A percentile compares a stretch with the other conserved stretches of the same genome.
phyloP scores from a whole-genome alignment of 2,329 filamentous ascomycete species.

The Colletotrichum sp. region DNA sequence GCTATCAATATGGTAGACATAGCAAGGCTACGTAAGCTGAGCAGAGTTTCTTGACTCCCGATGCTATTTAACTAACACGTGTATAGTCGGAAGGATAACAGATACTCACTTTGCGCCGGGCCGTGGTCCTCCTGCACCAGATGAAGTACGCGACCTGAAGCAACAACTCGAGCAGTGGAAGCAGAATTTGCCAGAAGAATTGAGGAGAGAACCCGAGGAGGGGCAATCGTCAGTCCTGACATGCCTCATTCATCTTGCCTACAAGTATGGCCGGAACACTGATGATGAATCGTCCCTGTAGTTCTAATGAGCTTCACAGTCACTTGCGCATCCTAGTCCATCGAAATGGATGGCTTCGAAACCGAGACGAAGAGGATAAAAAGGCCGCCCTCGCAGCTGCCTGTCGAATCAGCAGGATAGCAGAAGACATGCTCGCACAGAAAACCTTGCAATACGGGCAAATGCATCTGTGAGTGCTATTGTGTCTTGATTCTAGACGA shows the following conservation, averaged over 20 bases:
- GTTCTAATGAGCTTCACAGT: conserved; percentile 16
- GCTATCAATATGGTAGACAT: conserved; percentile 43
- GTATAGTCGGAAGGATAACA: conserved; percentile 35
- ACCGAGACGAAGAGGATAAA: conserved; percentile 29
- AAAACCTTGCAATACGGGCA: conserved; percentile 38
- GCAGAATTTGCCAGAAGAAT: conserved; percentile 32
- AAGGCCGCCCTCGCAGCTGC: conserved; percentile 36
- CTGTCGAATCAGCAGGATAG: conserved; percentile 39
- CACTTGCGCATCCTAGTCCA: conserved; percentile 41
- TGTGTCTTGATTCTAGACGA: not conserved
- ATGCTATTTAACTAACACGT: not conserved
- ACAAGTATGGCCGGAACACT: conserved; percentile 30
- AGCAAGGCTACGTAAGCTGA: conserved; percentile 32
- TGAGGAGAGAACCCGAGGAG: conserved; percentile 34
- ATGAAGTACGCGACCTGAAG: conserved; percentile 33
- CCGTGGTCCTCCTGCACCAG: conserved; percentile 28
- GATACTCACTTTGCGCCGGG: conserved; percentile 41
- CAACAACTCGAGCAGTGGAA: conserved; percentile 36
- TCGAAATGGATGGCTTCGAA: conserved; percentile 35
- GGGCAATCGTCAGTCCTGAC: conserved; percentile 38
- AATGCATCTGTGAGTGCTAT: conserved; percentile 37
- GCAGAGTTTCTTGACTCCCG: too few species aligned
- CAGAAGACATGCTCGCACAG: conserved; percentile 41
- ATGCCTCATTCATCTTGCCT: conserved; percentile 40
- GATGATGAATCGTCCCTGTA: not conserved